Evolutionary conservation across 352 stramenopile species (phyloP), one percentile per base, ranked within the genome.

Genomic region (Phytophthora hibernalis): DNA sequence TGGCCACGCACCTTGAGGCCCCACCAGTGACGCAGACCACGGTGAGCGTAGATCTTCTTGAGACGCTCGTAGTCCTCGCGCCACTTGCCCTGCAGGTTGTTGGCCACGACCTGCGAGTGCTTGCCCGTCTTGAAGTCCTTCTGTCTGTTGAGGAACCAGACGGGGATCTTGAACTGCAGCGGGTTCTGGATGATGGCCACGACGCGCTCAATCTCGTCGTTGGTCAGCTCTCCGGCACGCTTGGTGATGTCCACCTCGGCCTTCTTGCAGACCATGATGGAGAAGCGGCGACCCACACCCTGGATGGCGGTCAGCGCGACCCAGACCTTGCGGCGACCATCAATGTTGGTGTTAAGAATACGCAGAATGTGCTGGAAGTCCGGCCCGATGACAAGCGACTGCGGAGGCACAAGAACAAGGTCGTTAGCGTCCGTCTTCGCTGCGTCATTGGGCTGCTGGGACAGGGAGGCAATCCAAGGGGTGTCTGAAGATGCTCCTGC

Each of bases 301-400:
- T 91, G 80, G 71, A 95, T 92, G 72, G 87, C 70, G 74, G 87
- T 95, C 74, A 95, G 65, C 50, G 87, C 87, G 71, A 93, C 76
- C 87, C 85, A 93, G 54, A 88, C 81, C 82, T 95, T 99, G 74
- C 97, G 91, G 85, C 98, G 97, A 90, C 98, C 98, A 89, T 99
- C 97, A 83, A 99, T 97, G 92, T 99, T 99, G 70, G 98, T 99
- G 90, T 99, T 99, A 74, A 99, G 97, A 86, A 99, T 99, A 99
- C 98, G 98, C 75, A 99, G 93, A 91, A 99, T 99, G 93, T 99
- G 97, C 85, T 99, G 97, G 87, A 99, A 99, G 82, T 99, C 98
- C 77, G 88, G 92, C 76, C 92, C 91, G 78, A 95, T 93, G 74
- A 95, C 87, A 85, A 95, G 87, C 81, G 87, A 95, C 87, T 95